phyloP scores from a whole-genome alignment of 148 eudicot genomes.

The Cornus suecica region DNA sequence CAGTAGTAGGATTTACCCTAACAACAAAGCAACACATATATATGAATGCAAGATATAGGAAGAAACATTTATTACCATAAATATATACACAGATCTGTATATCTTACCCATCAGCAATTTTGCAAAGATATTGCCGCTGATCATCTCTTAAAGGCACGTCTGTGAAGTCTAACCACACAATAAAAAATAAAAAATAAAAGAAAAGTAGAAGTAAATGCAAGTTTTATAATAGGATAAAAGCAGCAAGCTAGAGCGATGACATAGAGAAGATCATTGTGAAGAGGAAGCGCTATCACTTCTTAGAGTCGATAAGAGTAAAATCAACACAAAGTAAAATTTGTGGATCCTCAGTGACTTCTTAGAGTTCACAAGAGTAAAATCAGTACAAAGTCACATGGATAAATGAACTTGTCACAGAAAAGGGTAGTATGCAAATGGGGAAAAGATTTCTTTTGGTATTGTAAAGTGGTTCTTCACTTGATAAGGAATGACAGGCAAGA shows the following conservation, averaged over 20 bases:
- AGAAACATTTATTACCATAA: not conserved
- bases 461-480: not conserved
- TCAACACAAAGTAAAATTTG: too few species aligned
- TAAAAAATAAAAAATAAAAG: too few species aligned
- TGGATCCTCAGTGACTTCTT: not conserved
- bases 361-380: not conserved
- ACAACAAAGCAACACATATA: not conserved
- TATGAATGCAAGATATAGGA: not conserved
- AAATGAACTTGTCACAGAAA: not conserved
- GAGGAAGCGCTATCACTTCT: too few species aligned
- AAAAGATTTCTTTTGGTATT: not conserved
- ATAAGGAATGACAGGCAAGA: not conserved
- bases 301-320: too few species aligned
- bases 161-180: slow-evolving; percentile 65
- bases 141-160: slow-evolving; percentile 94
- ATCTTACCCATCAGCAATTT: slow-evolving; percentile 83
- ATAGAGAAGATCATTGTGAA: too few species aligned
- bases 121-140: slow-evolving; percentile 83
- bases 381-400: not conserved
- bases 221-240: too few species aligned
- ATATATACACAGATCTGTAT: not conserved
- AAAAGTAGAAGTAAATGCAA: too few species aligned
- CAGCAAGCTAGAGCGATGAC: too few species aligned
- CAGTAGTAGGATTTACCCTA: slow-evolving; percentile 86
- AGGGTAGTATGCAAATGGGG: not conserved